phyloP scores from a whole-genome alignment of 2,329 filamentous ascomycete genomes.

The Diaporthe batatas region DNA sequence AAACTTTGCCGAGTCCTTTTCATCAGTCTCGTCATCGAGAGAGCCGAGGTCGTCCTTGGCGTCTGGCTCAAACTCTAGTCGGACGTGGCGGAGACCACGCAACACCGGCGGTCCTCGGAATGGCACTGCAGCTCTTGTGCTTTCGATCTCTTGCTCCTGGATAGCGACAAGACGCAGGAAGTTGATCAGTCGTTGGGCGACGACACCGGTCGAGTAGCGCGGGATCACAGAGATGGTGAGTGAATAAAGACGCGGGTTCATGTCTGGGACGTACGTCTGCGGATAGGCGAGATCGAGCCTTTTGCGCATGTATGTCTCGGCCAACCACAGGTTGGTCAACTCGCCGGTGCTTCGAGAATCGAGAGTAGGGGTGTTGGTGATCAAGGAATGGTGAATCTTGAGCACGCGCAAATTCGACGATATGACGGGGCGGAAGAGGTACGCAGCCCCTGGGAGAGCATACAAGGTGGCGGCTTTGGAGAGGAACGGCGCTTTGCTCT shows the following conservation, averaged over 20 bases:
- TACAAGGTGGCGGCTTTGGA: slow-evolving; percentile 51
- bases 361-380: slow-evolving; percentile 67
- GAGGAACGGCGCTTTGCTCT: slow-evolving; percentile 46
- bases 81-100: slow-evolving; percentile 65
- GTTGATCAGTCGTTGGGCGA: slow-evolving; percentile 60
- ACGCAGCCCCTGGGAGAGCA: slow-evolving; percentile 60
- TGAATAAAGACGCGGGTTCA: slow-evolving; percentile 67
- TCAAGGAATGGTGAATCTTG: slow-evolving; percentile 70
- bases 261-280: slow-evolving; percentile 64
- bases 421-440: slow-evolving; percentile 65
- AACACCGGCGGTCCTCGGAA: slow-evolving; percentile 59
- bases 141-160: slow-evolving; percentile 63
- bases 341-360: slow-evolving; percentile 53
- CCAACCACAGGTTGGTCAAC: slow-evolving; percentile 55
- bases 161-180: slow-evolving; percentile 62
- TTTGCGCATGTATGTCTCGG: slow-evolving; percentile 60
- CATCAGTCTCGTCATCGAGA: slow-evolving; percentile 48
- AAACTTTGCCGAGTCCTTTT: slow-evolving; percentile 58
- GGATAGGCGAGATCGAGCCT: slow-evolving; percentile 62
- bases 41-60: slow-evolving; percentile 53
- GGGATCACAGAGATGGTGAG: slow-evolving; percentile 69
- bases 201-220: slow-evolving; percentile 63
- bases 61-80: slow-evolving; percentile 67
- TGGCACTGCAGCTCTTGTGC: slow-evolving; percentile 42
- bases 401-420: slow-evolving; percentile 67